These are phyloP conservation scores for Apostasia ramifera DNA, from an alignment of 106 monocot genomes.

Conservation along the genomic window DNA sequence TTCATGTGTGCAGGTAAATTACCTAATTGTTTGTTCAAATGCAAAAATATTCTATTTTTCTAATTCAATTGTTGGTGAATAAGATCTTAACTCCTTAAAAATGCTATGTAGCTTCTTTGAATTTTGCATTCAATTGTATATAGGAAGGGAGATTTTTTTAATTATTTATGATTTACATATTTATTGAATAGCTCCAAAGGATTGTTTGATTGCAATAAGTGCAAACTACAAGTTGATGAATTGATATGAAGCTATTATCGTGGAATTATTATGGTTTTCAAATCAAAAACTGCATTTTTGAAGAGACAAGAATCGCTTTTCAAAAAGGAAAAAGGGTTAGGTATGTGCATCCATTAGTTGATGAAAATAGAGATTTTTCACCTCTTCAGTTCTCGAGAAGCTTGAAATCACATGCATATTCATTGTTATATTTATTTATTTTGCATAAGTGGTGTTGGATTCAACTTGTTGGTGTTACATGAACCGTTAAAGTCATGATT, in stretches of 20 bases:
- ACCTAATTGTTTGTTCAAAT: background rate
- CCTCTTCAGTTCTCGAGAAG: slow-evolving; percentile 7
- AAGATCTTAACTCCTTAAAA: too few species aligned
- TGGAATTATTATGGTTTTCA: too few species aligned
- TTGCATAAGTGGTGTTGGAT: background rate
- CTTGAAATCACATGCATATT: background rate
- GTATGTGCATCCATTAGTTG: too few species aligned
- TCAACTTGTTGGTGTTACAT: background rate
- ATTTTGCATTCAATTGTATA: background rate
- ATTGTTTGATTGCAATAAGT: background rate
- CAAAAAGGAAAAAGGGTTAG: too few species aligned
- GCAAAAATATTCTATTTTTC: background rate
- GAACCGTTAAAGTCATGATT: background rate
- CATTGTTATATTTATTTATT: background rate
- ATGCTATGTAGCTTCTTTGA: background rate
- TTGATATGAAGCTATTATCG: too few species aligned
- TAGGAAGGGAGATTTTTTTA: background rate
- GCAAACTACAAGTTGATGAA: too few species aligned
- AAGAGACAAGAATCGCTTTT: too few species aligned
- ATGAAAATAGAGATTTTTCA: too few species aligned
- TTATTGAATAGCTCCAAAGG: background rate
- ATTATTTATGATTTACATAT: too few species aligned
- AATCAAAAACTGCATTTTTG: too few species aligned
- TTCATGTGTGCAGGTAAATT: slow-evolving; percentile 40
- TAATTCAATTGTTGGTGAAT: background rate